Evolutionary conservation across 768 basidiomycete species (phyloP).

Genomic region (Tricholoma sp.): DNA sequence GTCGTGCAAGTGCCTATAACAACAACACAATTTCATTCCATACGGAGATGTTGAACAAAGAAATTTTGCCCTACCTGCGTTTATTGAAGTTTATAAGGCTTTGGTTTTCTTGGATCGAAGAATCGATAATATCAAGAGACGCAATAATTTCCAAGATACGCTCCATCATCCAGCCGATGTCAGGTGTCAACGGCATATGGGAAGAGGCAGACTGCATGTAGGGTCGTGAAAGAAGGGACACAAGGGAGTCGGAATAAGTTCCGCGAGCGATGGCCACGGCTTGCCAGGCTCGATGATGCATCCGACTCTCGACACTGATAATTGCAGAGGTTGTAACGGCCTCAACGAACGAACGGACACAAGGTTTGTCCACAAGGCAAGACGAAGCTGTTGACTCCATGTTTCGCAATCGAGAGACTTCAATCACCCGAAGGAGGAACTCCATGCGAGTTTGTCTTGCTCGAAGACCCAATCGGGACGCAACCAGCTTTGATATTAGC

Average conservation of each 20-base stretch:
- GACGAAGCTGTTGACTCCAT: constrained; percentile 32
- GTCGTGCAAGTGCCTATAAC: constrained; percentile 59
- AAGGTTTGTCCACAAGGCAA: constrained; percentile 50
- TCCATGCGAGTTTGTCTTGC: constrained; percentile 71
- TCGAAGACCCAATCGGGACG: constrained; percentile 57
- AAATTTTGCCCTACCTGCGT: constrained; percentile 49
- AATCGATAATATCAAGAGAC: constrained; percentile 62
- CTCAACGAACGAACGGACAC: constrained; percentile 77
- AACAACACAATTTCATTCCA: constrained; percentile 10
- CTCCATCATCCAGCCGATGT: constrained; percentile 81
- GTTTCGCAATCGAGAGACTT: constrained; percentile 63
- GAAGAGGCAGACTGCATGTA: constrained; percentile 37
- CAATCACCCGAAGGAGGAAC: constrained; percentile 62
- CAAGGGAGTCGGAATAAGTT: constrained; percentile 55
- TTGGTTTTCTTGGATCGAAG: constrained; percentile 45
- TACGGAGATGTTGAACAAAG: neutral
- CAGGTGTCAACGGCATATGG: constrained; percentile 56
- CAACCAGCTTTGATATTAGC: constrained; percentile 65
- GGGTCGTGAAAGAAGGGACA: constrained; percentile 49
- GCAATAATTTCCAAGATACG: constrained; percentile 76
- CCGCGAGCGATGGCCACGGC: constrained; percentile 61
- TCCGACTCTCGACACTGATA: constrained; percentile 73
- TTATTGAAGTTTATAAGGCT: constrained; percentile 79
- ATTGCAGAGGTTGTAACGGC: constrained; percentile 71
- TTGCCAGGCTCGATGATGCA: constrained; percentile 75